Conservation (phyloP, 2,329 filamentous ascomycete genomes). For the Fusarium sarcochroum region DNA sequence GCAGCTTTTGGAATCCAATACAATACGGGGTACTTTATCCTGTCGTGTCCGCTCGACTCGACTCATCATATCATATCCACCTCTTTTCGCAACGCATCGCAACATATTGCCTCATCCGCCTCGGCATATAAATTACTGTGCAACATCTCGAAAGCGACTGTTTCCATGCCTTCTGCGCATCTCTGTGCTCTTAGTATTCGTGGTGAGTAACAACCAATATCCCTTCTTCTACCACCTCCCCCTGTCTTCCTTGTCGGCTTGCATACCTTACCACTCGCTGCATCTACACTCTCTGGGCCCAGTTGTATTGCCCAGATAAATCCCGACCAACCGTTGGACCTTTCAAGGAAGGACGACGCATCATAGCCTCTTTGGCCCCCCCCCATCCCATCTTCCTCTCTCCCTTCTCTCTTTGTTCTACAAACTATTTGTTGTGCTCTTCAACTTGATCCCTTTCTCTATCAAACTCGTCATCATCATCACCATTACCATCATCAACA, state of each 20-base stretch:
- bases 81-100: not conserved
- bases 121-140: slow-evolving; percentile 35
- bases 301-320: slow-evolving; percentile 28
- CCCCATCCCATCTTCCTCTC: not conserved
- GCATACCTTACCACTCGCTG: slow-evolving; percentile 15
- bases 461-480: not conserved
- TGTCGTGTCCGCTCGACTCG: slow-evolving; percentile 11
- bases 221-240: not conserved
- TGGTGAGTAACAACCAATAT: slow-evolving; percentile 38
- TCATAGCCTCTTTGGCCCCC: slow-evolving; percentile 29
- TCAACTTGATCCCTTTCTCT: not conserved
- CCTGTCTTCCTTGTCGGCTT: slow-evolving; percentile 13
- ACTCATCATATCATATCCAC: slow-evolving; percentile 4
- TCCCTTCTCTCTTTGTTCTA: slow-evolving; percentile 24
- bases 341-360: slow-evolving; percentile 32
- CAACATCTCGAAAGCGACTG: slow-evolving; percentile 39
- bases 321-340: slow-evolving; percentile 31
- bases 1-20: slow-evolving; percentile 2
- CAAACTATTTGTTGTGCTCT: slow-evolving; percentile 11
- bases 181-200: slow-evolving; percentile 36
- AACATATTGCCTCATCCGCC: slow-evolving; percentile 2
- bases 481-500: not conserved
- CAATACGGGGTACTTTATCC: slow-evolving; percentile 33
- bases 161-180: slow-evolving; percentile 47
- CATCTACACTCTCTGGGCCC: slow-evolving; percentile 1